Base-by-base conservation (phyloP, 2,329 filamentous ascomycete species). In the Scorias spongiosa region DNA sequence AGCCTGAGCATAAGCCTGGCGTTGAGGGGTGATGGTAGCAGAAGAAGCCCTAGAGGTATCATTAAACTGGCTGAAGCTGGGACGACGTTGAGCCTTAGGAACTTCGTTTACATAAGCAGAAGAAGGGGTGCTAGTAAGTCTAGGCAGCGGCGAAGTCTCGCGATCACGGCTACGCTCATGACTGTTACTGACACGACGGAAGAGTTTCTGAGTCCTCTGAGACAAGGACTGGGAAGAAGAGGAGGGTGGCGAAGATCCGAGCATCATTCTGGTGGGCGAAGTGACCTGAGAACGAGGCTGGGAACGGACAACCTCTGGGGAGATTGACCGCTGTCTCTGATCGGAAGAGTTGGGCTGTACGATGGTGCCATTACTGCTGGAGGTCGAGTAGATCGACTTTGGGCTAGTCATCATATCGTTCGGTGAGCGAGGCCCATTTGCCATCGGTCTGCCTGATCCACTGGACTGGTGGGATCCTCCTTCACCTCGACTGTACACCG, bases 101-200 rank as follows among this genome's bases (percentile, higher is more conserved):
- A 12, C 10, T 2, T 14, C 29, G 18, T 47, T 48, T 17, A 48
- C 42, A 40, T 52, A 52, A 11, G 49, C 50, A 10, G 51, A 44
- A 26, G 48, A 50, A 10, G 53, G 50, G 12, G 53, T 51, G 7
- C 45, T 48, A 6, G 53, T 52, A 9, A 54, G 42, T 10, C 47
- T 53, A n/a, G 51, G 50, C 39, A 54, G 37, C 2, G 52, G 50
- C 12, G 38, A 40, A 20, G 38, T 28, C 14, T 40, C 14, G 38
- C 38, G 38, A 12, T 28, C 38, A 5, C 38, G 38, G 20, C 38
- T 17, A 18, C 20, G 38, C 18, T 15, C 9, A 28, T 42, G 41
- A 14, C 14, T 55, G 43, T 53, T 57, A 44, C 52, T 59, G 44
- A 58, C 51, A 17, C 59, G 57, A 30, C 58, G 51, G 47, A 62